phyloP scores from a whole-genome alignment of 257 asterid species.

The Plantago ovata region DNA sequence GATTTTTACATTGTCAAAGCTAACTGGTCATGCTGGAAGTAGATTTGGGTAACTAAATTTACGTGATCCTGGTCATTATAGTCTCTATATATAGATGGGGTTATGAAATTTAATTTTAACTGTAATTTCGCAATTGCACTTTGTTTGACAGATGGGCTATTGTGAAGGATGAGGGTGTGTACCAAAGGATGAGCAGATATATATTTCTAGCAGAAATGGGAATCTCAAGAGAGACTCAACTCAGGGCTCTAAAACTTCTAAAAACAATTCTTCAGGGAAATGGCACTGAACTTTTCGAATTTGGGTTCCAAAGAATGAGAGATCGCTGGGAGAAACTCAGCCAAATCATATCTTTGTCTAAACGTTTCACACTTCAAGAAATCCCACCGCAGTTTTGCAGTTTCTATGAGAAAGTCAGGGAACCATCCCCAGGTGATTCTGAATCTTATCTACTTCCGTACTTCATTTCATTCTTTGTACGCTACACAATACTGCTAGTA shows the following conservation, averaged over 20 bases:
- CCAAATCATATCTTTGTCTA: slow-evolving; percentile 35
- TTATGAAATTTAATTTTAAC: no score
- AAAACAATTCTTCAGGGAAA: slow-evolving; percentile 32
- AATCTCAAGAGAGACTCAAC: slow-evolving; percentile 51
- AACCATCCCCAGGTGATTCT: slow-evolving; percentile 72
- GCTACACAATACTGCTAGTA: not conserved
- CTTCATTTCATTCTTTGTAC: not conserved
- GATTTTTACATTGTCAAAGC: slow-evolving; percentile 53
- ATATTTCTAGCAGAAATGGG: slow-evolving; percentile 34
- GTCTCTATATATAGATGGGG: not conserved
- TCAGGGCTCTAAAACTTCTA: slow-evolving; percentile 59
- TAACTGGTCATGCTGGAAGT: slow-evolving; percentile 66
- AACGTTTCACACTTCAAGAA: slow-evolving; percentile 45
- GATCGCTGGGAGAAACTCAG: slow-evolving; percentile 50
- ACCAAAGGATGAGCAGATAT: slow-evolving; percentile 31
- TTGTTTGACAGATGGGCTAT: slow-evolving; percentile 60
- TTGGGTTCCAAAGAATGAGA: slow-evolving; percentile 42
- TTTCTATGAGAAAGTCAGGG: slow-evolving; percentile 43
- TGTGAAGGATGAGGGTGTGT: slow-evolving; percentile 47
- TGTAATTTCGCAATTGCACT: not conserved
- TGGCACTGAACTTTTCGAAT: slow-evolving; percentile 38
- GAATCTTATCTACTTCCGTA: not conserved
- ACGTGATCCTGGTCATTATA: no score
- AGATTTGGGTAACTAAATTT: slow-evolving; percentile 42
- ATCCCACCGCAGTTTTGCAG: slow-evolving; percentile 52